A percentile compares a stretch with the other conserved stretches of the same genome.
Conservation (phyloP, 208 protist species). For the Leishmania amazonensis region DNA sequence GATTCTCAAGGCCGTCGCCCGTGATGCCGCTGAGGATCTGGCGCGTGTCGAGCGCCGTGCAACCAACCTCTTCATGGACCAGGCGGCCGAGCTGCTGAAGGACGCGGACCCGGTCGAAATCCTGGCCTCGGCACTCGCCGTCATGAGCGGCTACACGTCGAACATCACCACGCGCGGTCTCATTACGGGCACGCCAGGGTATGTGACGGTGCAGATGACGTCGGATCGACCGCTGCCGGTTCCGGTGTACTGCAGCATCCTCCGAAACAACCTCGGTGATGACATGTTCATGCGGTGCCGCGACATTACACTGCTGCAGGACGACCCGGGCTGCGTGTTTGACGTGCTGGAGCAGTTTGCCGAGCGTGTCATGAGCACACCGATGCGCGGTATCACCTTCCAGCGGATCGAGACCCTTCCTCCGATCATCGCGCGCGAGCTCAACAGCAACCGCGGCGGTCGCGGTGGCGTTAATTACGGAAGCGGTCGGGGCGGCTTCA, state of each 20-base stretch:
- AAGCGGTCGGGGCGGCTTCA: conserved; percentile 27
- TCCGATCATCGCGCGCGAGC: conserved; percentile 82
- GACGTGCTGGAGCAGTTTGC: conserved; percentile 82
- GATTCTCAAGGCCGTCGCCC: conserved; percentile 85
- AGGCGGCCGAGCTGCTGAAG: conserved; percentile 86
- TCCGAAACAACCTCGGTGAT: conserved; percentile 86
- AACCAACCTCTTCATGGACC: conserved; percentile 88
- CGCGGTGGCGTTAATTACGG: conserved; percentile 30
- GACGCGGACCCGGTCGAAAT: conserved; percentile 88
- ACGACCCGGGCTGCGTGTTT: conserved; percentile 86
- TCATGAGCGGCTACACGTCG: conserved; percentile 93
- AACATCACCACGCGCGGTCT: conserved; percentile 83
- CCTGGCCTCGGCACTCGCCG: conserved; percentile 86
- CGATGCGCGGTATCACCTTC: conserved; percentile 74
- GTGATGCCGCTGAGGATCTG: conserved; percentile 85
- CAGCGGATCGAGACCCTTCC: conserved; percentile 79
- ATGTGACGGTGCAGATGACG: conserved; percentile 74
- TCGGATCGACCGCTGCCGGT: conserved; percentile 73
- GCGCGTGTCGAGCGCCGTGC: conserved; percentile 85
- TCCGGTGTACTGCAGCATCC: conserved; percentile 86
- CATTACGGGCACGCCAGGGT: conserved; percentile 79
- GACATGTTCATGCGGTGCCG: conserved; percentile 78
- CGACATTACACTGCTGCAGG: conserved; percentile 89
- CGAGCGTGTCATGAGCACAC: conserved; percentile 51
- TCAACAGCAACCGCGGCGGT: conserved; percentile 53